Percentiles rank a stretch among this genome's conserved stretches.
phyloP scores from a whole-genome alignment of 208 protist species.

The Trypanosoma boissoni region DNA sequence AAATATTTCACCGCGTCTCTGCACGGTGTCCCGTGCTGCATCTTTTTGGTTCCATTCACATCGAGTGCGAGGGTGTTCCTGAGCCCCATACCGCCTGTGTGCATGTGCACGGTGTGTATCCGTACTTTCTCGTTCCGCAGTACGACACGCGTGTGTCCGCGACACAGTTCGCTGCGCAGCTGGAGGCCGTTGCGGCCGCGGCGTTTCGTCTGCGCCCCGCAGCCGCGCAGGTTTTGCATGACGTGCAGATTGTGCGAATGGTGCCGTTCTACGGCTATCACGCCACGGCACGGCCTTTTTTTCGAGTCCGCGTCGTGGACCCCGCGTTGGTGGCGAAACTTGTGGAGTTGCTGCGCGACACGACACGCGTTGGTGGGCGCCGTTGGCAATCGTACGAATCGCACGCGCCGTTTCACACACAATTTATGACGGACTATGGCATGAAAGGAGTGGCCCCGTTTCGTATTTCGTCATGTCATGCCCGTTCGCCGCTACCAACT shows the following conservation, averaged over 20 bases:
- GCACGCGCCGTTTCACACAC: constrained; percentile 56
- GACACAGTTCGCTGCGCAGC: constrained; percentile 71
- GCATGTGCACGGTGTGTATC: constrained; percentile 79
- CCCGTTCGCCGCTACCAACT: constrained; percentile 21
- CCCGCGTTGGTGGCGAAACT: constrained; percentile 36
- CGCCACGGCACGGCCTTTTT: constrained; percentile 38
- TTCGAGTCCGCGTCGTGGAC: constrained; percentile 60
- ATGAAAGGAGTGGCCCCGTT: constrained; percentile 62
- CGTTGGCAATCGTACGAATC: constrained; percentile 67
- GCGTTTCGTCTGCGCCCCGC: neutral
- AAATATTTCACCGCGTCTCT: constrained; percentile 55
- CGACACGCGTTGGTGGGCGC: constrained; percentile 41
- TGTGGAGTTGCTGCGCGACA: constrained; percentile 44
- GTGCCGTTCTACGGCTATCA: constrained; percentile 80
- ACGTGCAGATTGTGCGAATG: constrained; percentile 53
- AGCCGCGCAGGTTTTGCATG: constrained; percentile 56
- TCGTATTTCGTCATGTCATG: constrained; percentile 24
- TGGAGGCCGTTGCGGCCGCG: constrained; percentile 49
- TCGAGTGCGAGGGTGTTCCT: constrained; percentile 8
- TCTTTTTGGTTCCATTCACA: constrained; percentile 64
- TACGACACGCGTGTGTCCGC: constrained; percentile 44
- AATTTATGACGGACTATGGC: constrained; percentile 75
- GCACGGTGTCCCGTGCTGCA: constrained; percentile 62
- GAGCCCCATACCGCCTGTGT: constrained; percentile 51
- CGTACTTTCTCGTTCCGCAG: constrained; percentile 68